A percentile compares a stretch with the other conserved stretches of the same genome.
Evolutionary conservation across 805 yeast genomes (phyloP).

Genomic region (Ogataea siamensis): DNA sequence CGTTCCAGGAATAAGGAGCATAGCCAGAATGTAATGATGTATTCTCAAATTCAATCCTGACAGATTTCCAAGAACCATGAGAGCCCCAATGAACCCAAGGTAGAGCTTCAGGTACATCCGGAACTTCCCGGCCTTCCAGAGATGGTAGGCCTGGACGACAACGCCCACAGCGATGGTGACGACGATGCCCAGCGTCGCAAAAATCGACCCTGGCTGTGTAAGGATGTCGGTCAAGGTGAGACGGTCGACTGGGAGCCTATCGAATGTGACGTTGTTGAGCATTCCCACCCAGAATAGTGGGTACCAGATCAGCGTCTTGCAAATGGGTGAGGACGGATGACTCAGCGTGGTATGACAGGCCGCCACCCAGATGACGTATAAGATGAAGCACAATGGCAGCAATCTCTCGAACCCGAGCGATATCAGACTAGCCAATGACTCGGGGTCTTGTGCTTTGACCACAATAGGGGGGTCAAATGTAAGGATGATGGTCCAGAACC

Average conservation of each 20-base stretch:
- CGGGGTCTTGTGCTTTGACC: slow-evolving; percentile 52
- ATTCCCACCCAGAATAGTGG: slow-evolving; percentile 82
- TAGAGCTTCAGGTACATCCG: slow-evolving; percentile 58
- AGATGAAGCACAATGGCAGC: slow-evolving; percentile 69
- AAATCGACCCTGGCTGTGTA: slow-evolving; percentile 72
- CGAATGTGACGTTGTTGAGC: slow-evolving; percentile 84
- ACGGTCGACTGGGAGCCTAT: slow-evolving; percentile 83
- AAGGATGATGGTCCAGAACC: slow-evolving; percentile 80
- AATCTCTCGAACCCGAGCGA: slow-evolving; percentile 73
- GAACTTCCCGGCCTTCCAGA: slow-evolving; percentile 79
- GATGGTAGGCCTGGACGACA: slow-evolving; percentile 66
- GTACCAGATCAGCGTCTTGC: slow-evolving; percentile 61
- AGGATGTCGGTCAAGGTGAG: slow-evolving; percentile 68
- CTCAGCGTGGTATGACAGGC: slow-evolving; percentile 51
- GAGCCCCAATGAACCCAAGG: slow-evolving; percentile 39
- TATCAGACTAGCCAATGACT: slow-evolving; percentile 56
- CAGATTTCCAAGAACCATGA: slow-evolving; percentile 46
- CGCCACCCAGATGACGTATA: slow-evolving; percentile 66
- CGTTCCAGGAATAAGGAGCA: slow-evolving; percentile 80
- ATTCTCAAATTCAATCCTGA: slow-evolving; percentile 74
- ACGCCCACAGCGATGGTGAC: slow-evolving; percentile 52
- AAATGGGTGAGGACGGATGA: slow-evolving; percentile 38
- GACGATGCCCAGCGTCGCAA: slow-evolving; percentile 56
- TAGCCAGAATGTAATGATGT: slow-evolving; percentile 77
- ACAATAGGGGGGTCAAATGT: slow-evolving; percentile 76